Evolutionary conservation across 2,329 filamentous ascomycete genomes (phyloP).

Genomic region (Venturia nashicola): DNA sequence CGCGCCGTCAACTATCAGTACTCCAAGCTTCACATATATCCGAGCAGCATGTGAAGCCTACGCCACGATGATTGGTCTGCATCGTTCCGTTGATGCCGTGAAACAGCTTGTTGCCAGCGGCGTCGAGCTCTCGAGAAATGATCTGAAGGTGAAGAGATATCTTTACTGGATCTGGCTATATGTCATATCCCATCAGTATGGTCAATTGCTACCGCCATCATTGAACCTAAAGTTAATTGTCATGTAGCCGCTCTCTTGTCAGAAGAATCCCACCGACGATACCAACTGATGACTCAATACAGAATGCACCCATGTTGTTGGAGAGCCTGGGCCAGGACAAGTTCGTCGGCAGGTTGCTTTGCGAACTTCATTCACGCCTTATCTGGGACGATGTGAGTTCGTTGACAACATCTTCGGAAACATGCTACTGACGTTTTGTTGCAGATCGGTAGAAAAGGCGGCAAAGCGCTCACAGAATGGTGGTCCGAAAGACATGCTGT

Average conservation of each 20-base stretch:
- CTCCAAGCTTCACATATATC: neutral
- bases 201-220: neutral
- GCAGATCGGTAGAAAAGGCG: neutral
- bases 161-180: neutral
- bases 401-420: neutral
- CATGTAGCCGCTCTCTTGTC: neutral
- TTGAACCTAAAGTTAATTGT: neutral
- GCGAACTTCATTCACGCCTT: neutral
- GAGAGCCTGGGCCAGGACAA: neutral
- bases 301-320: neutral
- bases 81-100: neutral
- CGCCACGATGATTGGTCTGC: neutral
- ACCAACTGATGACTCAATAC: neutral
- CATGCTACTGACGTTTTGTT: too few species aligned
- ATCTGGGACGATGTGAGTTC: neutral
- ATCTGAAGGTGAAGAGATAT: constrained; percentile 1
- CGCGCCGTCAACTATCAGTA: neutral
- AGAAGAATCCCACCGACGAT: neutral
- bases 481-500: neutral
- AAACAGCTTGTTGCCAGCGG: neutral
- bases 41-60: neutral
- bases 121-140: neutral
- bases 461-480: neutral
- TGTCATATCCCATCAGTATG: neutral
- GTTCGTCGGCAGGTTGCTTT: neutral